phyloP scores from a whole-genome alignment of 2,329 filamentous ascomycete species.

The Clarireedia homoeocarpa region DNA sequence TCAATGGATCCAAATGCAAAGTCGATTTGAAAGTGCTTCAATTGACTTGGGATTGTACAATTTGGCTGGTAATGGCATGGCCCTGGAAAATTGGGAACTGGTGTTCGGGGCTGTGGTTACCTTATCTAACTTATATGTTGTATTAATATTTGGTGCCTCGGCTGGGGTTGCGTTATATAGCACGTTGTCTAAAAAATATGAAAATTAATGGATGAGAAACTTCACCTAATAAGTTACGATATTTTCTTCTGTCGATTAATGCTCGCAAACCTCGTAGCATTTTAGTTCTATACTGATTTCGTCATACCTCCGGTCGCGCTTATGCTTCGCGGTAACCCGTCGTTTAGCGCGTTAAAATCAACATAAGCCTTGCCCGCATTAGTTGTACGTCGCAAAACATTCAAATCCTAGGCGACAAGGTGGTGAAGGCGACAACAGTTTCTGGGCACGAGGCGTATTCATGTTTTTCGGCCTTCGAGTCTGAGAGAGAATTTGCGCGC shows the following conservation, averaged over 20 bases:
- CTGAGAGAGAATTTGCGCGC: not conserved
- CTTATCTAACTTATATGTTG: slow-evolving; percentile 3
- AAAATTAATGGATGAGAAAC: too few species aligned
- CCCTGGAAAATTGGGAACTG: not conserved
- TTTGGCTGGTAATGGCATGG: slow-evolving; percentile 1
- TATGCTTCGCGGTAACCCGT: not conserved
- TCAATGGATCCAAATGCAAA: slow-evolving; percentile 11
- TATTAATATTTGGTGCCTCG: not conserved
- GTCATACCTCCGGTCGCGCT: too few species aligned
- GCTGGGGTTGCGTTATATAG: not conserved
- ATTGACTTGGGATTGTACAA: slow-evolving; percentile 21
- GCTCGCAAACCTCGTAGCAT: too few species aligned
- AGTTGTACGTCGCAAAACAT: not conserved
- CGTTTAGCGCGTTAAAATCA: not conserved
- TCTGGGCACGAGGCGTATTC: too few species aligned
- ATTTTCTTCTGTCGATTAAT: too few species aligned
- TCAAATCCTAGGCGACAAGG: not conserved
- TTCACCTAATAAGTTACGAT: too few species aligned
- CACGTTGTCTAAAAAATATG: too few species aligned
- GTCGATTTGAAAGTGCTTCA: slow-evolving; percentile 32
- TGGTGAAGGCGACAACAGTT: too few species aligned
- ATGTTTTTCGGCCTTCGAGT: too few species aligned
- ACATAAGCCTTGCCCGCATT: slow-evolving; percentile 1
- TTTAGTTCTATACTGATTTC: too few species aligned
- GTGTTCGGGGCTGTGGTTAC: not conserved